These are phyloP conservation scores for Actinomucor elegans DNA, from an alignment of 371 early-diverging fungal genomes.

Conservation along the genomic window DNA sequence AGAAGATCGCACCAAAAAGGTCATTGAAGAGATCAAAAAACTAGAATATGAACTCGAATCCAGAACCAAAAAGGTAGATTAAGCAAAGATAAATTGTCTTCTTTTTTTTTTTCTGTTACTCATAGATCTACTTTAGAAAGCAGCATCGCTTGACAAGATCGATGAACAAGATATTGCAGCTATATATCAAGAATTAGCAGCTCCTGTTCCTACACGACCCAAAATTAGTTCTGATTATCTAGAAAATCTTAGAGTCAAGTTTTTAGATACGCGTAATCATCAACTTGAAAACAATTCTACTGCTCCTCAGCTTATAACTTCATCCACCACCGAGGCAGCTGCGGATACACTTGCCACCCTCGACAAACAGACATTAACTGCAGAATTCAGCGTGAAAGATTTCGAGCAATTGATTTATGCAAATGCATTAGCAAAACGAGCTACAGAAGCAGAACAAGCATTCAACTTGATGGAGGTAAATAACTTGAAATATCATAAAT, in stretches of 20 bases:
- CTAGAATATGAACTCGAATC: conserved; percentile 32
- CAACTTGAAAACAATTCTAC: not conserved
- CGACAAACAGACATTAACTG: not conserved
- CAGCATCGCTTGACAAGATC: conserved; percentile 13
- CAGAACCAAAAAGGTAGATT: conserved; percentile 18
- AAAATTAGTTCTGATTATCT: conserved; percentile 53
- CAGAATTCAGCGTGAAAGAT: conserved; percentile 6
- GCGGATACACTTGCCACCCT: not conserved
- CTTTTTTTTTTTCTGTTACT: too few species aligned
- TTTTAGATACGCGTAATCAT: conserved; percentile 41
- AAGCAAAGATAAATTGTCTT: too few species aligned
- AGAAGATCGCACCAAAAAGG: conserved; percentile 30
- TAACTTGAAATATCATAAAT: not conserved
- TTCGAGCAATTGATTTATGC: conserved; percentile 65
- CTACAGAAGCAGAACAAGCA: conserved; percentile 70
- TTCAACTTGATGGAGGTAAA: conserved; percentile 63
- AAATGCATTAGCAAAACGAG: conserved; percentile 68
- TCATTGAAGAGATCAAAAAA: conserved; percentile 32
- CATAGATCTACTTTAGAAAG: not conserved
- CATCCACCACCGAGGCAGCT: not conserved
- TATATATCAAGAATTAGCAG: conserved; percentile 34
- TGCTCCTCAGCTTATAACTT: not conserved
- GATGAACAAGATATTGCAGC: conserved; percentile 27
- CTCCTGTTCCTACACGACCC: conserved; percentile 23
- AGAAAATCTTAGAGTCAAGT: conserved; percentile 39